phyloP scores from a whole-genome alignment of 257 asterid genomes.

The Primulina huaijiensis region DNA sequence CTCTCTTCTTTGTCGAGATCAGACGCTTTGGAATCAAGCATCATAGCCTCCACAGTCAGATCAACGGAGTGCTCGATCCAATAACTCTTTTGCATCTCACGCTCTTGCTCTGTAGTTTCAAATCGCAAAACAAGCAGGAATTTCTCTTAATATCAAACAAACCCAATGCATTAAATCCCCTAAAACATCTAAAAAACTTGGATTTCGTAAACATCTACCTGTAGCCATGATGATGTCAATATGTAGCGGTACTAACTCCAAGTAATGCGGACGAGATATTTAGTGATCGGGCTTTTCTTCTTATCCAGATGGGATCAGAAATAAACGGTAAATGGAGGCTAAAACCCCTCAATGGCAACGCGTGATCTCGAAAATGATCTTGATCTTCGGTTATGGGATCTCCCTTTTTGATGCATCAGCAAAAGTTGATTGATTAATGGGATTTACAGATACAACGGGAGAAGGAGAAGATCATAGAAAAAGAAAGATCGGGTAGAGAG shows the following conservation, averaged over 20 bases:
- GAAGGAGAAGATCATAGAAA: not conserved
- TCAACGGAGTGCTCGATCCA: constrained; percentile 86
- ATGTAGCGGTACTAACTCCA: not conserved
- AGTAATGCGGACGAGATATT: not conserved
- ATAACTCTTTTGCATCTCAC: constrained; percentile 82
- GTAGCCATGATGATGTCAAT: constrained; percentile 45
- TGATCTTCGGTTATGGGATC: constrained; percentile 62
- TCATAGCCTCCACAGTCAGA: constrained; percentile 84
- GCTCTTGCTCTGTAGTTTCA: constrained; percentile 54
- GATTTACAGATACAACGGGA: not conserved
- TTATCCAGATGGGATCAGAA: constrained; percentile 6
- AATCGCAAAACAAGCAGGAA: not conserved
- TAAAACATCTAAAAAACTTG: not conserved
- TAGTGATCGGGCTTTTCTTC: not conserved
- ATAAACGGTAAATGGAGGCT: constrained; percentile 15
- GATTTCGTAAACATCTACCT: constrained; percentile 36
- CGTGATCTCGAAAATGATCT: constrained; percentile 92
- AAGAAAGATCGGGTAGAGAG: too few relatives aligned
- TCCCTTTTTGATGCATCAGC: constrained; percentile 83
- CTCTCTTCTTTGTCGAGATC: constrained; percentile 97
- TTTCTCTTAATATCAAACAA: not conserved
- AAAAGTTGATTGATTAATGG: not conserved
- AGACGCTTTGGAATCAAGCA: constrained; percentile 94
- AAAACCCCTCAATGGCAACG: constrained; percentile 79
- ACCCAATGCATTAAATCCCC: not conserved